These are phyloP conservation scores for Penicillium sp. DNA, from an alignment of 2,329 filamentous ascomycete genomes.

Conservation along the genomic window DNA sequence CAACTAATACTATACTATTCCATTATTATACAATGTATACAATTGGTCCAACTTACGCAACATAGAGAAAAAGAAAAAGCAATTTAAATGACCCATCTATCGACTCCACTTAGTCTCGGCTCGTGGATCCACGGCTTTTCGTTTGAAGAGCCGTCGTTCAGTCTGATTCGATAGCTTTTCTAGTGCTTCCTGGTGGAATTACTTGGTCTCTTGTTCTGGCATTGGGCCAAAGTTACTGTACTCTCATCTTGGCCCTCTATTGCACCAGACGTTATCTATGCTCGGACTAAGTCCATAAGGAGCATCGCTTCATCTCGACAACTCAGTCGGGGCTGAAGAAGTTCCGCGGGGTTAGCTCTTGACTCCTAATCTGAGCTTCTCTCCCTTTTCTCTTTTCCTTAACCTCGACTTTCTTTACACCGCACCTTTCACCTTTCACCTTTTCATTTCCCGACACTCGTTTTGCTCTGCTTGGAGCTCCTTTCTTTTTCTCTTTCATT, in stretches of 20 bases:
- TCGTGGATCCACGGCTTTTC: slow-evolving; percentile 17
- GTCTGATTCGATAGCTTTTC: slow-evolving; percentile 6
- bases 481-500: background rate
- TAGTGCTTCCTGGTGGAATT: background rate
- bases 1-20: too few species aligned
- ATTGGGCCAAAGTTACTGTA: background rate
- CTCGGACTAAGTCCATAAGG: background rate
- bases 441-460: slow-evolving; percentile 1
- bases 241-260: background rate
- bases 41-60: background rate
- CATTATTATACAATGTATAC: too few species aligned
- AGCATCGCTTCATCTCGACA: background rate
- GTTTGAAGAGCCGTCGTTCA: background rate
- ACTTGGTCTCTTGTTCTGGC: background rate
- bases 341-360: slow-evolving; percentile 6
- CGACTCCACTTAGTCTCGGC: slow-evolving; percentile 16
- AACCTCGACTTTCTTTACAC: slow-evolving; percentile 1
- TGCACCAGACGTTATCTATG: background rate
- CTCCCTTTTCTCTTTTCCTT: slow-evolving; percentile 4
- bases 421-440: background rate
- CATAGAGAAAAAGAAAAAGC: background rate
- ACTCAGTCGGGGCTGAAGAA: background rate
- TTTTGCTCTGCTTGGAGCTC: background rate
- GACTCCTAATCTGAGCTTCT: slow-evolving; percentile 8
- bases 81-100: slow-evolving; percentile 16